These are phyloP conservation scores for Tetrapisispora taiwanensis DNA, from an alignment of 805 yeast species.

Conservation along the genomic window DNA sequence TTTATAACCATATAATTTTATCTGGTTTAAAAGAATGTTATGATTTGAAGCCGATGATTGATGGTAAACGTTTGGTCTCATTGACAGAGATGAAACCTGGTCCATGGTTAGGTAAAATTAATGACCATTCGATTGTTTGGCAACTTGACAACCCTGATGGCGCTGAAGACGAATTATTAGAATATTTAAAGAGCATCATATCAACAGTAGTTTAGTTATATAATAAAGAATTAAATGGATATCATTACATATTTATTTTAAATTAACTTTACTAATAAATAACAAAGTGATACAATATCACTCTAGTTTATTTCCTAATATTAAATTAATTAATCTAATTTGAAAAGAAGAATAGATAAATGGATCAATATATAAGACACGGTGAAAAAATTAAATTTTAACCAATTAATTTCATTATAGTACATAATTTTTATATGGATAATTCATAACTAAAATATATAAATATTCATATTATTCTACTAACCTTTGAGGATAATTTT, in stretches of 20 bases:
- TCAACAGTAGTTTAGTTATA: constrained; percentile 10
- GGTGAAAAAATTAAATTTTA: no score
- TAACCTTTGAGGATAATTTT: background rate
- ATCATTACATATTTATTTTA: no score
- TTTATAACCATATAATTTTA: constrained; percentile 23
- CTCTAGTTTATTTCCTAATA: no score
- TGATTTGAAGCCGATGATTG: constrained; percentile 52
- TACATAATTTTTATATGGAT: background rate
- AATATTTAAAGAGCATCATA: constrained; percentile 25
- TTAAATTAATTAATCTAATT: no score
- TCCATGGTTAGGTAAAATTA: constrained; percentile 64
- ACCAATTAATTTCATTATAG: background rate
- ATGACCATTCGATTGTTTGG: constrained; percentile 53
- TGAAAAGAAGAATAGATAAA: no score
- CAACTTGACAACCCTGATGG: constrained; percentile 66
- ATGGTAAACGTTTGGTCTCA: constrained; percentile 59
- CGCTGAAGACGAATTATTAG: constrained; percentile 45
- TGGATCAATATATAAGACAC: no score
- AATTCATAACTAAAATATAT: background rate
- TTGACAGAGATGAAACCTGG: constrained; percentile 60
- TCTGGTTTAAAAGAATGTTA: constrained; percentile 22
- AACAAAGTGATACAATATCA: no score
- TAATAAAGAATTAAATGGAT: no score
- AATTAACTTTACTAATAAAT: no score
- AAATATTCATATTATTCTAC: background rate